phyloP scores from a whole-genome alignment of 176 grass and related monocot species.

The Elymus sibiricus region DNA sequence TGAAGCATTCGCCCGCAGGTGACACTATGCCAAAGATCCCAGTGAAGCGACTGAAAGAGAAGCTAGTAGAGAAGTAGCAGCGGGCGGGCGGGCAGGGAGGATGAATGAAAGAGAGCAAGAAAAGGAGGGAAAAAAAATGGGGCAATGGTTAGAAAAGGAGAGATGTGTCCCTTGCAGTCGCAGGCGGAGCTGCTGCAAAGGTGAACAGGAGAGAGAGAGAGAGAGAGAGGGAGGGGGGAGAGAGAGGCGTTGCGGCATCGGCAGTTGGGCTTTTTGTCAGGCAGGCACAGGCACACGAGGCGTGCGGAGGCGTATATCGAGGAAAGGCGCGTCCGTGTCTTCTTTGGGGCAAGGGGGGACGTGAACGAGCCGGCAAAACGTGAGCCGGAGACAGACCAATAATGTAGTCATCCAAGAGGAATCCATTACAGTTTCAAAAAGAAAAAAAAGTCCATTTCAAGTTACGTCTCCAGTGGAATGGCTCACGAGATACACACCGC shows the following conservation, averaged over 20 bases:
- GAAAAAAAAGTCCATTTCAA: no score
- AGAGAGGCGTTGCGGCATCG: background rate
- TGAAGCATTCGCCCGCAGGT: conserved; percentile 9
- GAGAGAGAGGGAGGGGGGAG: background rate
- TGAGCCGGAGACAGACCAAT: background rate
- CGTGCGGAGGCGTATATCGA: background rate
- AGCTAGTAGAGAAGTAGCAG: background rate
- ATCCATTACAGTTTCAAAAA: no score
- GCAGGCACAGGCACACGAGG: background rate
- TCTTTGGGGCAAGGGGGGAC: background rate
- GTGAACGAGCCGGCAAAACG: background rate
- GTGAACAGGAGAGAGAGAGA: background rate
- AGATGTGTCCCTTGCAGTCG: background rate
- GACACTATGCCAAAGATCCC: conserved; percentile 5
- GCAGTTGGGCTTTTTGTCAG: background rate
- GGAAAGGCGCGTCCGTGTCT: background rate
- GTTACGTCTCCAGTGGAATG: background rate
- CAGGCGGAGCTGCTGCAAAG: conserved; percentile 22
- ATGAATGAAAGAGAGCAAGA: conserved; percentile 17
- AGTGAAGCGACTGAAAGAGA: conserved; percentile 26
- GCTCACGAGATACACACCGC: background rate
- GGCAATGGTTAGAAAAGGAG: background rate
- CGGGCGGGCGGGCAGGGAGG: background rate
- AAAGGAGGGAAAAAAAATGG: conserved; percentile 29
- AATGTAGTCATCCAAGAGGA: background rate